These are phyloP conservation scores for Sonneratia alba DNA, from an alignment of 345 rosid genomes.

Conservation along the genomic window DNA sequence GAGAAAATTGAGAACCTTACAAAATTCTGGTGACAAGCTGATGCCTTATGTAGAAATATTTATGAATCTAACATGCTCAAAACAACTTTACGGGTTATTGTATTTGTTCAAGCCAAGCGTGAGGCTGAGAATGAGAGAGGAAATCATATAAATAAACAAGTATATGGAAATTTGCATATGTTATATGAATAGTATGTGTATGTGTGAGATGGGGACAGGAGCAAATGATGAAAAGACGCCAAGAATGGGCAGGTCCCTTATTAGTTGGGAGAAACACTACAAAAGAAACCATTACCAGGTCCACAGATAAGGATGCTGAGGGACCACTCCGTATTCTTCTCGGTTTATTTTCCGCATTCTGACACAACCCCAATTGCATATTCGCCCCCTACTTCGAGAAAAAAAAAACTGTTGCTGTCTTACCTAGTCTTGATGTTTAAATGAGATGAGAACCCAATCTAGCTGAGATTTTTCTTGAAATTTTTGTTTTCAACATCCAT, in stretches of 20 bases:
- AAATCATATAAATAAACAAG: neutral
- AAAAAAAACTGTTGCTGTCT: neutral
- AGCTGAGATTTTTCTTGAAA: slow-evolving; percentile 3
- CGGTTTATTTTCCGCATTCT: slow-evolving; percentile 14
- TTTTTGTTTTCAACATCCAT: neutral
- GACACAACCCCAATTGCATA: slow-evolving; percentile 19
- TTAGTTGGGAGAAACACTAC: slow-evolving; percentile 4
- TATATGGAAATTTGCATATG: neutral
- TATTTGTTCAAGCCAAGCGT: neutral
- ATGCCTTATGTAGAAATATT: neutral
- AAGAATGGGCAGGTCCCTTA: slow-evolving; percentile 14
- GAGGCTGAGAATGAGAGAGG: slow-evolving; percentile 2
- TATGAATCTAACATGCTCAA: neutral
- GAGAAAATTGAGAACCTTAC: neutral
- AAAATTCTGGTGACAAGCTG: neutral
- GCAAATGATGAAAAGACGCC: slow-evolving; percentile 12
- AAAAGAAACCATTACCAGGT: slow-evolving; percentile 8
- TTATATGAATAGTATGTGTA: neutral
- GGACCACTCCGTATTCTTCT: slow-evolving; percentile 20
- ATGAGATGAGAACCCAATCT: neutral
- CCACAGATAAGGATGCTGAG: slow-evolving; percentile 17
- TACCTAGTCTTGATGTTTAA: neutral
- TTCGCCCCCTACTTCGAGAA: slow-evolving; percentile 3
- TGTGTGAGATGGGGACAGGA: slow-evolving; percentile 3
- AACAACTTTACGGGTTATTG: neutral